A percentile compares a stretch with the other conserved stretches of the same genome.
phyloP scores from a whole-genome alignment of 192 early-diverging fungal genomes.

The Coemansia sp. region DNA sequence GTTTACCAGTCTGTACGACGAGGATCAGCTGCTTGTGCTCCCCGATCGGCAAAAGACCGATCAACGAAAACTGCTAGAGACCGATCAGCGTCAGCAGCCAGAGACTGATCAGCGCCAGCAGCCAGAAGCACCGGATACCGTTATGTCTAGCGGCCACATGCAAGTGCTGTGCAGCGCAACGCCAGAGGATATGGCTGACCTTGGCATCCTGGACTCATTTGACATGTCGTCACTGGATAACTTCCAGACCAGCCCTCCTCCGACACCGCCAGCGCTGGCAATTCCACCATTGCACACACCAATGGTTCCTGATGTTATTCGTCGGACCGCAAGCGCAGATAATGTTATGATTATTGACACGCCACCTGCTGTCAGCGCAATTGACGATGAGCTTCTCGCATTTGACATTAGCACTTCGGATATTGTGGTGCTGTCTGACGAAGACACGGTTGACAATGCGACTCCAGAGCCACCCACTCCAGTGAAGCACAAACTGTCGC shows the following conservation, averaged over 20 bases:
- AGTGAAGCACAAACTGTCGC: not conserved
- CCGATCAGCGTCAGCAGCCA: not conserved
- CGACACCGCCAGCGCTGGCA: constrained; percentile 15
- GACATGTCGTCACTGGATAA: constrained; percentile 18
- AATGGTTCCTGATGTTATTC: not conserved
- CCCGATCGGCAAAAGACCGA: not conserved
- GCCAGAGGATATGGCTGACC: constrained; percentile 1
- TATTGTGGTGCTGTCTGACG: constrained; percentile 31
- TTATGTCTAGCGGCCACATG: not conserved
- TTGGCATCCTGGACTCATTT: constrained; percentile 14
- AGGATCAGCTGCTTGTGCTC: constrained; percentile 6
- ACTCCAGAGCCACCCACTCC: not conserved
- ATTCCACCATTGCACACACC: constrained; percentile 5
- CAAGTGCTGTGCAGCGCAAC: not conserved
- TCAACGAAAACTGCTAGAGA: not conserved
- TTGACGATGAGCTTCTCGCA: constrained; percentile 20
- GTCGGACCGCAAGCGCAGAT: not conserved
- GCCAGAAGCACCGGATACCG: not conserved
- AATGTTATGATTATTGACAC: constrained; percentile 1
- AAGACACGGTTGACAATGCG: constrained; percentile 7
- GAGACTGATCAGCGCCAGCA: not conserved
- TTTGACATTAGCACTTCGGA: constrained; percentile 33
- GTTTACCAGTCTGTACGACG: constrained; percentile 44
- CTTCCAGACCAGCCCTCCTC: constrained; percentile 24
- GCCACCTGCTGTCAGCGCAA: not conserved